These are phyloP conservation scores for Ascochyta viciae-villosae DNA, from an alignment of 2,329 filamentous ascomycete genomes.

Conservation along the genomic window DNA sequence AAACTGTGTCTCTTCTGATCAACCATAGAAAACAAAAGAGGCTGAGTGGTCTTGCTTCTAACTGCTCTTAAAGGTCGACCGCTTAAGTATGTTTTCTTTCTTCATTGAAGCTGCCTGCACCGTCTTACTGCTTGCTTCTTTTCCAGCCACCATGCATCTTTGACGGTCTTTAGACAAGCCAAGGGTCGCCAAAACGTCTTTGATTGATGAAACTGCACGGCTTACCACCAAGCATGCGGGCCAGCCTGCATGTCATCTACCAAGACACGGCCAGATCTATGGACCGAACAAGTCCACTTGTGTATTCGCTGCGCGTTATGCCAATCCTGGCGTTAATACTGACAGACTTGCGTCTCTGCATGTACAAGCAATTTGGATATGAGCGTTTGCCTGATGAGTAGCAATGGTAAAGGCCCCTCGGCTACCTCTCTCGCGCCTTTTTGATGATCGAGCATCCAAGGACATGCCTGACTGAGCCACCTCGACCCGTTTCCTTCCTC, in stretches of 20 bases:
- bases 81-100: neutral
- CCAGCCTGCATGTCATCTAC: neutral
- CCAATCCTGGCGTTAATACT: neutral
- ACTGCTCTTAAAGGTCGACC: neutral
- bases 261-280: conserved; percentile 1
- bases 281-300: conserved; percentile 9
- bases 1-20: neutral
- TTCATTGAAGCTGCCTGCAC: neutral
- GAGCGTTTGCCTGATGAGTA: neutral
- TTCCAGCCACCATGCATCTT: neutral
- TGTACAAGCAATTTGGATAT: neutral
- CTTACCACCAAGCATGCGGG: neutral
- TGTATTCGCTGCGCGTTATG: neutral
- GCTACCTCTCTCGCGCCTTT: neutral
- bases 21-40: no score
- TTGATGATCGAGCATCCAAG: neutral
- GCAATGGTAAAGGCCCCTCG: neutral
- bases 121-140: neutral
- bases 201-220: neutral
- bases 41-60: neutral
- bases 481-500: no score
- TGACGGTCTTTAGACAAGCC: neutral
- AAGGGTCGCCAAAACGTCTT: neutral
- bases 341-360: neutral
- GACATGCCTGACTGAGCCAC: no score